phyloP scores from a whole-genome alignment of 1,139 yeast genomes.

The Yamadazyma epiphylla region DNA sequence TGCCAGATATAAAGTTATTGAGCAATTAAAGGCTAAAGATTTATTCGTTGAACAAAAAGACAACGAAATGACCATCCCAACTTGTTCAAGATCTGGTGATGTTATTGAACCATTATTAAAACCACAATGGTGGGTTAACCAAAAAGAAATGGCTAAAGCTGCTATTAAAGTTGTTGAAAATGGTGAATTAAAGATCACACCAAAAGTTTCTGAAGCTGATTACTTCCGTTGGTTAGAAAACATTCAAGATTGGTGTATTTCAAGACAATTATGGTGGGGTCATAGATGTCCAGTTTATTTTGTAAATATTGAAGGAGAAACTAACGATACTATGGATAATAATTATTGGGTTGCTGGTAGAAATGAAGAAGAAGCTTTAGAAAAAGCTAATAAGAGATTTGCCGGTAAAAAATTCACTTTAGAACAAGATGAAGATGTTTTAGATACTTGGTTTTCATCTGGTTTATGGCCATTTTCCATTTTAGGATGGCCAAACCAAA shows the following conservation, averaged over 20 bases:
- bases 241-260: slow-evolving; percentile 99
- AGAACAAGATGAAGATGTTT: slow-evolving; percentile 95
- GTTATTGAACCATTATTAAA: slow-evolving; percentile 92
- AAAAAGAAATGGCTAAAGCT: slow-evolving; percentile 81
- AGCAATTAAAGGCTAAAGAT: slow-evolving; percentile 69
- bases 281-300: slow-evolving; percentile 98
- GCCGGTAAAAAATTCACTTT: slow-evolving; percentile 67
- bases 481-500: slow-evolving; percentile 88
- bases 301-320: slow-evolving; percentile 72
- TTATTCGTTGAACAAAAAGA: slow-evolving; percentile 81
- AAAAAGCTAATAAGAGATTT: slow-evolving; percentile 73
- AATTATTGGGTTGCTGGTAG: slow-evolving; percentile 92
- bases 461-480: slow-evolving; percentile 98
- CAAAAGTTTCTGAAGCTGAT: slow-evolving; percentile 88
- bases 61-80: slow-evolving; percentile 93
- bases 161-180: slow-evolving; percentile 83
- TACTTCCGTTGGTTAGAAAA: slow-evolving; percentile 95
- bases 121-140: slow-evolving; percentile 99
- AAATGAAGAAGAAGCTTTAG: slow-evolving; percentile 73
- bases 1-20: slow-evolving; percentile 85
- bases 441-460: slow-evolving; percentile 98
- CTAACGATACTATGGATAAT: slow-evolving; percentile 58
- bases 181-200: slow-evolving; percentile 79
- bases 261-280: slow-evolving; percentile 99
- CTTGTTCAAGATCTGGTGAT: slow-evolving; percentile 95